Conservation (phyloP, 2,329 filamentous ascomycete species). For the Aspergillus versicolor region DNA sequence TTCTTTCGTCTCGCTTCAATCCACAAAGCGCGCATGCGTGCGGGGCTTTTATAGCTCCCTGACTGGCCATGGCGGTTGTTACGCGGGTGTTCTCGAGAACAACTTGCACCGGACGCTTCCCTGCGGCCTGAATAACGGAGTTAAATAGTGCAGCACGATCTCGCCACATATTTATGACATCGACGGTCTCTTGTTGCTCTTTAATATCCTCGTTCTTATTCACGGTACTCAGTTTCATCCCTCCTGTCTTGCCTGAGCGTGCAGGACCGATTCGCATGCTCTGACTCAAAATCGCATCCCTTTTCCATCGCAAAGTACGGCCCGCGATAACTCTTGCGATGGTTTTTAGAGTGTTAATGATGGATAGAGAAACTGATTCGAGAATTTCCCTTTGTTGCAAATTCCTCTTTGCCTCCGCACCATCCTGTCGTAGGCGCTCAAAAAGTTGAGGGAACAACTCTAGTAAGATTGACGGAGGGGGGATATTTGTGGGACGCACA, state of each 20-base stretch:
- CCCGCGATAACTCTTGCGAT: slow-evolving; percentile 81
- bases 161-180: slow-evolving; percentile 74
- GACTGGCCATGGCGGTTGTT: slow-evolving; percentile 57
- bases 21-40: slow-evolving; percentile 84
- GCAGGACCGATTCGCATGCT: slow-evolving; percentile 82
- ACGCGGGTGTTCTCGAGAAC: slow-evolving; percentile 68
- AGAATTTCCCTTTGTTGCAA: slow-evolving; percentile 45
- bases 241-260: slow-evolving; percentile 66
- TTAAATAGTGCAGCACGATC: slow-evolving; percentile 72
- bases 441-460: slow-evolving; percentile 73
- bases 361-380: slow-evolving; percentile 20
- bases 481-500: slow-evolving; percentile 77
- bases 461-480: slow-evolving; percentile 80
- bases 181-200: slow-evolving; percentile 80
- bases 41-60: slow-evolving; percentile 70
- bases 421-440: slow-evolving; percentile 59
- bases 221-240: slow-evolving; percentile 88
- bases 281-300: slow-evolving; percentile 79
- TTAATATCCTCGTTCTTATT: slow-evolving; percentile 79
- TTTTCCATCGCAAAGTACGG: slow-evolving; percentile 83
- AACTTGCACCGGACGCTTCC: slow-evolving; percentile 60
- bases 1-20: slow-evolving; percentile 79
- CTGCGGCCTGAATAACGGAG: slow-evolving; percentile 52
- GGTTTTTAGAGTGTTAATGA: slow-evolving; percentile 47
- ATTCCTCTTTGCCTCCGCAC: slow-evolving; percentile 65